Evolutionary conservation across 345 rosid species (phyloP).

Genomic region (Syzygium oleosum): DNA sequence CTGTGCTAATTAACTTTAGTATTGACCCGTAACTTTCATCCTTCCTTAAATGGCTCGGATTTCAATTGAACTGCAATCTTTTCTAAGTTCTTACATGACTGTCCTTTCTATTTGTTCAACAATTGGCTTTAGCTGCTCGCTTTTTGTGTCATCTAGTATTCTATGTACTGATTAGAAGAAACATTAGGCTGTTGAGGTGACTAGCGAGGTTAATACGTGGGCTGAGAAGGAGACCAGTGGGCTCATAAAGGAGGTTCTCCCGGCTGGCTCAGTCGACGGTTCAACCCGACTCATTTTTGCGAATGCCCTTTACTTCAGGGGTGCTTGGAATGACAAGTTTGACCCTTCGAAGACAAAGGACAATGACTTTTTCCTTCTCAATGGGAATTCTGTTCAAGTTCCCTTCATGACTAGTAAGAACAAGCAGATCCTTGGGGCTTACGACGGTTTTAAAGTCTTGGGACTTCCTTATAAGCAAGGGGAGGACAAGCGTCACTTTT

Average conservation of each 20-base stretch:
- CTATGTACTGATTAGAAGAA: not conserved
- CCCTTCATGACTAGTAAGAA: constrained; percentile 77
- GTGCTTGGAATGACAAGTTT: constrained; percentile 68
- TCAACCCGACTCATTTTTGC: constrained; percentile 53
- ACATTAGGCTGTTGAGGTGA: constrained; percentile 58
- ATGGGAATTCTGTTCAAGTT: constrained; percentile 38
- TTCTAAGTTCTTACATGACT: not conserved
- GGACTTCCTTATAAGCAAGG: constrained; percentile 72
- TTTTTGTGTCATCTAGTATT: not conserved
- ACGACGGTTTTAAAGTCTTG: constrained; percentile 62
- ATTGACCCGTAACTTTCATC: not conserved
- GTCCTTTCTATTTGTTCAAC: not conserved
- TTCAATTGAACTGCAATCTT: not conserved
- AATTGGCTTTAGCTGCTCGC: not conserved
- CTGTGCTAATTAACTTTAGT: not conserved
- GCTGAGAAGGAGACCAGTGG: constrained; percentile 68
- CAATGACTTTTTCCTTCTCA: constrained; percentile 50
- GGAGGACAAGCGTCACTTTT: constrained; percentile 50
- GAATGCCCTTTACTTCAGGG: constrained; percentile 81
- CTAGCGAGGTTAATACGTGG: constrained; percentile 60
- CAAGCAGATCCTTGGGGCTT: constrained; percentile 36
- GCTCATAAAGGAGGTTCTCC: constrained; percentile 65
- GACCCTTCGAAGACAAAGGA: constrained; percentile 43
- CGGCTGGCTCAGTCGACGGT: constrained; percentile 47
- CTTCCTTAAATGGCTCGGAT: not conserved